phyloP scores from a whole-genome alignment of 2,329 filamentous ascomycete species.

The Calonectria pseudoturangicola region DNA sequence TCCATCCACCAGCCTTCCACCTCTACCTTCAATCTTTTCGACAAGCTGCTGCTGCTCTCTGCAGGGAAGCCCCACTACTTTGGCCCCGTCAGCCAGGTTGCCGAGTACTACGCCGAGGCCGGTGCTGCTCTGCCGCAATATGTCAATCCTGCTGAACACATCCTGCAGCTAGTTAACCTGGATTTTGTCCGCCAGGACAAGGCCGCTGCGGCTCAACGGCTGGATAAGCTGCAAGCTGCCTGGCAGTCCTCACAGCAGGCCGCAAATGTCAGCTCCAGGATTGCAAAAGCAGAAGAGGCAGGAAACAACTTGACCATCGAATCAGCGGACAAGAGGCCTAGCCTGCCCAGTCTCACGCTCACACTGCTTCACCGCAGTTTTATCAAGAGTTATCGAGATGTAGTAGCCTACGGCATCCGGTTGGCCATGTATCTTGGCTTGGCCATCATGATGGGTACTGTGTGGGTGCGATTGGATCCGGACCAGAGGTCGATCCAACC shows the following conservation, averaged over 20 bases:
- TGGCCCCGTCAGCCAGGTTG: constrained; percentile 75
- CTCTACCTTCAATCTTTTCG: constrained; percentile 86
- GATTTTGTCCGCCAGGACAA: constrained; percentile 77
- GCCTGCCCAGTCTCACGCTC: constrained; percentile 70
- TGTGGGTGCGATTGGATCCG: constrained; percentile 84
- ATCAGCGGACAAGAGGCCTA: constrained; percentile 60
- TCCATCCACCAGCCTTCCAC: constrained; percentile 92
- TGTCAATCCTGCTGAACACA: constrained; percentile 87
- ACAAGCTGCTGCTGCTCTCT: constrained; percentile 85
- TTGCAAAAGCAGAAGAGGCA: constrained; percentile 56
- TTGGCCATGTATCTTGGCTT: constrained; percentile 86
- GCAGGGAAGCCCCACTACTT: constrained; percentile 83
- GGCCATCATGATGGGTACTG: constrained; percentile 91
- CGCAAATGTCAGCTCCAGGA: constrained; percentile 44
- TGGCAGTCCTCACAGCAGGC: constrained; percentile 54
- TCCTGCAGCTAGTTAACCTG: constrained; percentile 86
- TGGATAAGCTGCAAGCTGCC: constrained; percentile 51
- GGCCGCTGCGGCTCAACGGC: constrained; percentile 63
- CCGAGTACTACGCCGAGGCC: constrained; percentile 77
- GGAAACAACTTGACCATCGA: constrained; percentile 49
- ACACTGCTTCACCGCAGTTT: constrained; percentile 86
- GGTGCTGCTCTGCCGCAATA: constrained; percentile 79
- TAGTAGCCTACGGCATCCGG: constrained; percentile 89
- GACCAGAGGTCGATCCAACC: constrained; percentile 85
- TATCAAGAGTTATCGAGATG: constrained; percentile 89